A percentile compares a stretch with the other conserved stretches of the same genome.
Evolutionary conservation across 495 filamentous ascomycete species (phyloP).

Genomic region (Hypoxylon rickii): DNA sequence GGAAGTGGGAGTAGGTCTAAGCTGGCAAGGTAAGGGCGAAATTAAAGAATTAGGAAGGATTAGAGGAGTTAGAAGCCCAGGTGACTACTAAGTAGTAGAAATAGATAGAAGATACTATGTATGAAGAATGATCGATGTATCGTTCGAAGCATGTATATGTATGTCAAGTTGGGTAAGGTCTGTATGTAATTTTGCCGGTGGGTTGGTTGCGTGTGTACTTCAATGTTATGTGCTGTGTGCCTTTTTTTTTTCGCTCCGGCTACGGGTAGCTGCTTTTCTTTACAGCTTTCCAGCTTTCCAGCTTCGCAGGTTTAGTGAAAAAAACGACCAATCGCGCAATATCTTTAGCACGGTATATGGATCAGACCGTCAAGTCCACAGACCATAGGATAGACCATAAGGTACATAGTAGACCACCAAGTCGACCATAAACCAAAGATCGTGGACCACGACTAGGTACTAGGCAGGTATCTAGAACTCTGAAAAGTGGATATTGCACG

Average conservation of each 20-base stretch:
- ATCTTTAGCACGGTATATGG: conserved; percentile 29
- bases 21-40: conserved; percentile 14
- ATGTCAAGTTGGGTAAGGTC: too few species aligned
- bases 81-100: conserved; percentile 19
- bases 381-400: too few species aligned
- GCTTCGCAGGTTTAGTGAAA: too few species aligned
- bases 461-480: conserved; percentile 18
- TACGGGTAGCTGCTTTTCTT: too few species aligned
- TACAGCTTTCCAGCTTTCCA: too few species aligned
- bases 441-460: too few species aligned
- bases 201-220: not conserved
- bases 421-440: too few species aligned
- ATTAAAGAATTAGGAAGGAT: not conserved
- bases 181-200: conserved; percentile 33
- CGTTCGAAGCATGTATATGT: too few species aligned
- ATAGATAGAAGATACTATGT: too few species aligned
- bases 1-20: not conserved
- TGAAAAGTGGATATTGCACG: conserved; percentile 32
- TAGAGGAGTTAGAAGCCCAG: conserved; percentile 20
- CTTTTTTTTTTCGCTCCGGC: not conserved
- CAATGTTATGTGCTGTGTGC: not conserved
- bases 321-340: conserved; percentile 27
- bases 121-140: too few species aligned
- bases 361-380: too few species aligned
- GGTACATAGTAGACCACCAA: too few species aligned